These are phyloP conservation scores for Pleurotus eryngii DNA, from an alignment of 768 basidiomycete genomes.

Conservation along the genomic window DNA sequence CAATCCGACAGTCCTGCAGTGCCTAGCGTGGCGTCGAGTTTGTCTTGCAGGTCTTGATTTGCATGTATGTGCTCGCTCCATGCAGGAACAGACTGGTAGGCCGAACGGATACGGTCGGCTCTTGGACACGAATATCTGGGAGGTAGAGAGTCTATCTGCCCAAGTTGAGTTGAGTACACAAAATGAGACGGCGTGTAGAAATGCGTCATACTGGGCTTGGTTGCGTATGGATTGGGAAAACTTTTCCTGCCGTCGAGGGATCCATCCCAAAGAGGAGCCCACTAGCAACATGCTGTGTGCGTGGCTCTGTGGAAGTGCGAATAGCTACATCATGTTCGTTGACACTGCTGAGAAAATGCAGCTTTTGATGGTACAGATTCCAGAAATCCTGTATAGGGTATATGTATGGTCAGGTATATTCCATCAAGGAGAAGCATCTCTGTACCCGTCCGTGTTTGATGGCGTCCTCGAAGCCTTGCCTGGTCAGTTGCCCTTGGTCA, in stretches of 20 bases:
- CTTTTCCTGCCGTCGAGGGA: background rate
- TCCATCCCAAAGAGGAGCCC: constrained; percentile 15
- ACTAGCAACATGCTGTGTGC: constrained; percentile 13
- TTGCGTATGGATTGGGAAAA: constrained; percentile 9
- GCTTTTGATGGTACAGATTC: constrained; percentile 13
- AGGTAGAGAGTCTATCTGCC: constrained; percentile 14
- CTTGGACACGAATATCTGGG: constrained; percentile 15
- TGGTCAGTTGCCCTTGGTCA: constrained; percentile 13
- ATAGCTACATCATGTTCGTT: constrained; percentile 10
- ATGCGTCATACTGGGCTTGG: constrained; percentile 4
- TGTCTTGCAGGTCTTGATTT: constrained; percentile 9
- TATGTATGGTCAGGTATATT: background rate
- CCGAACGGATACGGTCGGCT: constrained; percentile 12
- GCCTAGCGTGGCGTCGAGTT: constrained; percentile 11
- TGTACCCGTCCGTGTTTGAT: constrained; percentile 11
- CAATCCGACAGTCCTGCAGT: constrained; percentile 11
- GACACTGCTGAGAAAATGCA: constrained; percentile 9
- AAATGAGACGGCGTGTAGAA: too few species aligned
- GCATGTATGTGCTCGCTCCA: constrained; percentile 13
- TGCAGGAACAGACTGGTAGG: constrained; percentile 14
- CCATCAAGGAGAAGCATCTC: background rate
- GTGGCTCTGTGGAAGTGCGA: constrained; percentile 13
- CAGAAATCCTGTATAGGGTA: constrained; percentile 11
- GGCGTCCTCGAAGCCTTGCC: constrained; percentile 11
- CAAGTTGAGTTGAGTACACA: background rate